Conservation (phyloP, 345 rosid genomes). For the Eucalyptus microcorys region DNA sequence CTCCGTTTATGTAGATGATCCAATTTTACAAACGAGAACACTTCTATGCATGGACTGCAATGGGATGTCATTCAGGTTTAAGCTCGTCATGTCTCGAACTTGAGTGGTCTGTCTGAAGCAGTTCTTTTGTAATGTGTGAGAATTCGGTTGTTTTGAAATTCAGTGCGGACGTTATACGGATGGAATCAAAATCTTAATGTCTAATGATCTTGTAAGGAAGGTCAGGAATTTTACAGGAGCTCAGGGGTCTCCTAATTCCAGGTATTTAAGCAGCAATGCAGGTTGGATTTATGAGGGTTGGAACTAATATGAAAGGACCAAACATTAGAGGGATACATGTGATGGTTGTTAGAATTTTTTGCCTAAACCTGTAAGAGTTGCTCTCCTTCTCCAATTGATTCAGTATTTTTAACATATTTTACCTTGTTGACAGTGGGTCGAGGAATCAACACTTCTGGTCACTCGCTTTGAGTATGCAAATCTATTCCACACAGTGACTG, state of each 20-base stretch:
- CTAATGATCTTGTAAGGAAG: background rate
- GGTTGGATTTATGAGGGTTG: background rate
- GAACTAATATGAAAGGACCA: background rate
- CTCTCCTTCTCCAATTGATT: background rate
- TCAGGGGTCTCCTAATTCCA: background rate
- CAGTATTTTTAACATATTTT: background rate
- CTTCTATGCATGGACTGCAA: background rate
- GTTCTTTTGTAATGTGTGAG: background rate
- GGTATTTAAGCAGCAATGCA: background rate
- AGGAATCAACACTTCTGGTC: conserved; percentile 72
- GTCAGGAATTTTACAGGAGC: background rate
- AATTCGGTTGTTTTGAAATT: background rate
- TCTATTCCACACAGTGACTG: conserved; percentile 82
- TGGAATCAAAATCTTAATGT: background rate
- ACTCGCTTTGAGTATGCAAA: conserved; percentile 88
- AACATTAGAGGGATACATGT: background rate
- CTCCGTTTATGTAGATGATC: background rate
- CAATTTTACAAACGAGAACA: background rate
- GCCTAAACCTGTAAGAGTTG: background rate
- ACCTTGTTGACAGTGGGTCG: conserved; percentile 64
- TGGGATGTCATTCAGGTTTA: background rate
- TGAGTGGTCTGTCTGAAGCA: background rate
- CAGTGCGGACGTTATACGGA: background rate
- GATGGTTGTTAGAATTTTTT: background rate
- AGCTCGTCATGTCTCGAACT: background rate